A percentile compares a stretch with the other conserved stretches of the same genome.
phyloP scores from a whole-genome alignment of 805 yeast species.

The Wickerhamiella brachini region DNA sequence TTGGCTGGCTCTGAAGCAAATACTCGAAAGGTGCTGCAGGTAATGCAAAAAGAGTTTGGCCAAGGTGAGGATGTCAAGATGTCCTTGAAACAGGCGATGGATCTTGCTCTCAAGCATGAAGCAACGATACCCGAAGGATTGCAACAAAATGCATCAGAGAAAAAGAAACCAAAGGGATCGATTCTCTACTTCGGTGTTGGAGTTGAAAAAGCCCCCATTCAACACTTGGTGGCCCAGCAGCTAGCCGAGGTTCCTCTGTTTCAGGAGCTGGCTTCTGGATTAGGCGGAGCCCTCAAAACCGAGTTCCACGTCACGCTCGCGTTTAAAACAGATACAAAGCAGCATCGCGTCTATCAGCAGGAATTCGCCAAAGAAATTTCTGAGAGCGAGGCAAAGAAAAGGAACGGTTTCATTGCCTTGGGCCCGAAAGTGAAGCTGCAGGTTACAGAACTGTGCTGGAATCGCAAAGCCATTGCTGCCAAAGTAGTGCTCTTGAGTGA shows the following conservation, averaged over 20 bases:
- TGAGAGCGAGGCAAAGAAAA: not conserved
- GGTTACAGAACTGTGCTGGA: conserved; percentile 36
- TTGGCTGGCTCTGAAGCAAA: conserved; percentile 40
- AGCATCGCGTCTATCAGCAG: conserved; percentile 2
- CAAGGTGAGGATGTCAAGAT: conserved; percentile 20
- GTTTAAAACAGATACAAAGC: conserved; percentile 7
- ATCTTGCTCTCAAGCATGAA: conserved; percentile 37
- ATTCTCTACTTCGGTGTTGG: conserved; percentile 32
- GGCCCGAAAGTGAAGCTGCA: not conserved
- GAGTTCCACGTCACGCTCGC: conserved; percentile 25
- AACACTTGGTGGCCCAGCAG: conserved; percentile 14
- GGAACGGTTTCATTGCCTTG: conserved; percentile 2
- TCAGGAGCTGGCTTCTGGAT: conserved; percentile 7
- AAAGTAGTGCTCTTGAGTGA: conserved; percentile 28
- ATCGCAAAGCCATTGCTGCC: conserved; percentile 39
- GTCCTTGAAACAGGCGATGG: conserved; percentile 30
- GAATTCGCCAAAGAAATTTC: not conserved
- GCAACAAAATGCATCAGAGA: conserved; percentile 8
- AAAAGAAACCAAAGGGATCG: conserved; percentile 1
- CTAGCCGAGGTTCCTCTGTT: conserved; percentile 8
- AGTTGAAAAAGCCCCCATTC: conserved; percentile 16
- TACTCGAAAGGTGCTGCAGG: conserved; percentile 30
- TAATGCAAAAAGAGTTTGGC: conserved; percentile 32
- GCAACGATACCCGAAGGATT: conserved; percentile 33
- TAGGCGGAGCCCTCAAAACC: conserved; percentile 8